Evolutionary conservation across 2,329 filamentous ascomycete species (phyloP), one percentile per base, ranked within the genome.

Genomic region (Paecilomyces sp.): DNA sequence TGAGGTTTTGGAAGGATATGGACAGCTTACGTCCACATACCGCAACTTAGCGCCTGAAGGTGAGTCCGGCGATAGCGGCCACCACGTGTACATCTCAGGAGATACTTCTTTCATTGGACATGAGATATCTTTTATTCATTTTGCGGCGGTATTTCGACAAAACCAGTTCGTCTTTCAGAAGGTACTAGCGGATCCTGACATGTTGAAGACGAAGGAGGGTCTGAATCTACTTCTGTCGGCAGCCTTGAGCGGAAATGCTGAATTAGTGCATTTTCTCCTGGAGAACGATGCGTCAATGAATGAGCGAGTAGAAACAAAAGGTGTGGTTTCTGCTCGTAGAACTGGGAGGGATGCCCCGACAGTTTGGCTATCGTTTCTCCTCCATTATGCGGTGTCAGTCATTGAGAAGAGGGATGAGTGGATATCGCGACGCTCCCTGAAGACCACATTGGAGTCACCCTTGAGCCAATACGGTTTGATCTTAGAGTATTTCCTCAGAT

Each of bases 41-140:
- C 7, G 15, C n/a, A 2, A 47, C 3, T 18, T 6, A 8, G 18
- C 5, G 12, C 15, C n/a, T 18, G 36, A 18, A 3, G 13, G 4
- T 12, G 3, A 6, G n/a, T 15, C 5, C 12, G n/a, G 1, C 1
- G 15, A 41, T 15, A 4, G 13, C 11, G 36, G 36, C 5, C n/a
- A 18, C 1, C 12, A 41, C 12, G 15, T 15, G 5, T 13, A 12
- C 36, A 41, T 47, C 22, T 6, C 13, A 15, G 41, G n/a, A 47
- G 9, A 3, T 2, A 1, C 41, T 9, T 8, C 5, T 9, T 3
- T 15, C 3, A 8, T 2, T 5, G 41, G 13, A 3, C 1, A 2
- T 1, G n/a, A 47, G n/a, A 6, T 47, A 6, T 47, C 41, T 15
- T 47, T 18, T 9, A 15, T 47, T 47, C 41, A 47, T n/a, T 47